Conservation (phyloP, 441 rosid genomes). For the California macrophylla region DNA sequence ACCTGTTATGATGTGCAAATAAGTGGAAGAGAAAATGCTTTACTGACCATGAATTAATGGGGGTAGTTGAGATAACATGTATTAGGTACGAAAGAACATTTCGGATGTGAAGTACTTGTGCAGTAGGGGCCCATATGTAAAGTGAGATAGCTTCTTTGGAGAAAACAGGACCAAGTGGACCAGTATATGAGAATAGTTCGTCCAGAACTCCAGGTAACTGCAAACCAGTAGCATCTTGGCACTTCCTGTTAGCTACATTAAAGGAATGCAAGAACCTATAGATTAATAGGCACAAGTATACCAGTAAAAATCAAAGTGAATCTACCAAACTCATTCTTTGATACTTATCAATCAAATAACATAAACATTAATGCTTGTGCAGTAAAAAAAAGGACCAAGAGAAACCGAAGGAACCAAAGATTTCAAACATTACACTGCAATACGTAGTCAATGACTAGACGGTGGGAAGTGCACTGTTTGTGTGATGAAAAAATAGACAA, state of each 20-base stretch:
- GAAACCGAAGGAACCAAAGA: background rate
- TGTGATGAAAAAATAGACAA: conserved; percentile 3
- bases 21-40: conserved; percentile 17
- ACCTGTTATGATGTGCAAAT: conserved; percentile 39
- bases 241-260: conserved; percentile 49
- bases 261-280: conserved; percentile 12
- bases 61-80: conserved; percentile 7
- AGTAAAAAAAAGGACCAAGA: background rate
- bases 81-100: conserved; percentile 3
- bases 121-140: conserved; percentile 95
- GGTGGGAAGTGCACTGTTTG: background rate
- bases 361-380: background rate
- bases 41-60: conserved; percentile 3
- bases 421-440: background rate
- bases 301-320: conserved; percentile 1
- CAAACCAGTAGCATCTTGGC: conserved; percentile 58
- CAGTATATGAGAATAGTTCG: conserved; percentile 70
- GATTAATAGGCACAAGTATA: background rate
- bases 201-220: conserved; percentile 82
- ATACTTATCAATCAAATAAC: background rate
- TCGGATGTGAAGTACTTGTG: conserved; percentile 47
- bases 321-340: background rate
- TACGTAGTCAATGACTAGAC: background rate
- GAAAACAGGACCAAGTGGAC: conserved; percentile 77
- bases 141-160: conserved; percentile 48